Conservation (phyloP, 257 asterid genomes). For the Primulina huaijiensis region DNA sequence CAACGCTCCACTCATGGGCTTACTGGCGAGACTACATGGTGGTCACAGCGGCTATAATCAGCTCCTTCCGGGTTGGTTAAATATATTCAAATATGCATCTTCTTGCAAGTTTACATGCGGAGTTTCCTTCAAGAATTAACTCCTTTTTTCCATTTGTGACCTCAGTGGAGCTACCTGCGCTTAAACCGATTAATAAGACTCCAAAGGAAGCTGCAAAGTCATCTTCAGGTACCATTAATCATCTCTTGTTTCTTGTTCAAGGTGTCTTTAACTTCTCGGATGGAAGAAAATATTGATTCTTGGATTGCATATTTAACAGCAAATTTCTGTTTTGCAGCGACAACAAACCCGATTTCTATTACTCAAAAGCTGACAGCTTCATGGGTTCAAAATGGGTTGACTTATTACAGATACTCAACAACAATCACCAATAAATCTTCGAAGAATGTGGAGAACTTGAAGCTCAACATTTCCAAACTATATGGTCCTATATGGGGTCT, state of each 20-base stretch:
- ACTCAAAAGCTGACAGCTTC: slow-evolving; percentile 58
- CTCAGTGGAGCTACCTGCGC: slow-evolving; percentile 53
- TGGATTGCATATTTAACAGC: slow-evolving; percentile 13
- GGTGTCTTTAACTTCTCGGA: not conserved
- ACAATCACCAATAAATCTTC: slow-evolving; percentile 68
- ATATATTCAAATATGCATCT: not conserved
- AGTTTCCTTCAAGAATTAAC: not conserved
- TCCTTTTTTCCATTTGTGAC: not conserved
- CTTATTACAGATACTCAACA: slow-evolving; percentile 75
- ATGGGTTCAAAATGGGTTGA: slow-evolving; percentile 66
- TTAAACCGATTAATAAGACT: slow-evolving; percentile 35
- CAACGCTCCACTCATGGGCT: slow-evolving; percentile 83
- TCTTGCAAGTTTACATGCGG: not conserved
- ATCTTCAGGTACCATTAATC: slow-evolving; percentile 51
- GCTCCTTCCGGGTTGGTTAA: slow-evolving; percentile 72
- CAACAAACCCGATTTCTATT: slow-evolving; percentile 39
- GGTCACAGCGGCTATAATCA: slow-evolving; percentile 75
- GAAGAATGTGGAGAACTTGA: slow-evolving; percentile 69
- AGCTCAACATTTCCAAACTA: slow-evolving; percentile 60
- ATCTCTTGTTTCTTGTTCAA: slow-evolving; percentile 2
- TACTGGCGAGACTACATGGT: slow-evolving; percentile 76
- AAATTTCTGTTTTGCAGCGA: slow-evolving; percentile 36
- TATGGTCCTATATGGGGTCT: slow-evolving; percentile 98
- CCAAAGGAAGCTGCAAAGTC: slow-evolving; percentile 44
- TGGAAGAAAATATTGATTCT: not conserved